Percentiles rank a stretch among this genome's conserved stretches.
Evolutionary conservation across 2,329 filamentous ascomycete species (phyloP).

Genomic region (Claviceps monticola): DNA sequence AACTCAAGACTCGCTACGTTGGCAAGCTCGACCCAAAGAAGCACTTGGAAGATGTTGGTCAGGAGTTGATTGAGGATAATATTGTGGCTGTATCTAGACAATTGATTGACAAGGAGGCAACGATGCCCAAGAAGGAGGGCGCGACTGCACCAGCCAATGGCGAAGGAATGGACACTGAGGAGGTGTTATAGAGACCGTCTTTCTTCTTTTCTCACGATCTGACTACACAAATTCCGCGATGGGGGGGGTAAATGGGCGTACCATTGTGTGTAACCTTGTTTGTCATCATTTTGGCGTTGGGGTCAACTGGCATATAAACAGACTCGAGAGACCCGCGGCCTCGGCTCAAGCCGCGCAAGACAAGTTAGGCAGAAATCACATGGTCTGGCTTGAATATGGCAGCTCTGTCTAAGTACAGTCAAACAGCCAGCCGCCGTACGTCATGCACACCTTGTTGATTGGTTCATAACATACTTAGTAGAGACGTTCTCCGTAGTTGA

Average conservation of each 20-base stretch:
- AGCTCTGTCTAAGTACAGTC: no score
- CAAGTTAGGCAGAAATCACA: no score
- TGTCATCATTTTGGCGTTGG: constrained; percentile 20
- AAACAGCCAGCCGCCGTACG: no score
- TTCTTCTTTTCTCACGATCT: neutral
- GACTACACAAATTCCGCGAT: constrained; percentile 9
- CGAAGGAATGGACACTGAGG: constrained; percentile 57
- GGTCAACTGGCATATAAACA: constrained; percentile 14
- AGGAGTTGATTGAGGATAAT: constrained; percentile 97
- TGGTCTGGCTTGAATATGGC: no score
- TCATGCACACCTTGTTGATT: no score
- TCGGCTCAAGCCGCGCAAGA: no score
- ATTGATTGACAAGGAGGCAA: constrained; percentile 99
- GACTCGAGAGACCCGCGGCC: constrained; percentile 5
- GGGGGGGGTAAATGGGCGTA: neutral
- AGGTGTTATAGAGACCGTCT: constrained; percentile 10
- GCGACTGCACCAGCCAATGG: constrained; percentile 38
- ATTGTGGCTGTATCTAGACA: constrained; percentile 96
- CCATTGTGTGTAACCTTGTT: constrained; percentile 19
- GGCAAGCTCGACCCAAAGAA: constrained; percentile 99
- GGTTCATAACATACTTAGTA: no score
- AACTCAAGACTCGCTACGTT: constrained; percentile 96
- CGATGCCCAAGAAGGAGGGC: constrained; percentile 61
- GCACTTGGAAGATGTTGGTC: constrained; percentile 91
- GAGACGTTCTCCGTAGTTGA: no score